Conservation (phyloP, 257 asterid genomes). For the Marsdenia floribunda region DNA sequence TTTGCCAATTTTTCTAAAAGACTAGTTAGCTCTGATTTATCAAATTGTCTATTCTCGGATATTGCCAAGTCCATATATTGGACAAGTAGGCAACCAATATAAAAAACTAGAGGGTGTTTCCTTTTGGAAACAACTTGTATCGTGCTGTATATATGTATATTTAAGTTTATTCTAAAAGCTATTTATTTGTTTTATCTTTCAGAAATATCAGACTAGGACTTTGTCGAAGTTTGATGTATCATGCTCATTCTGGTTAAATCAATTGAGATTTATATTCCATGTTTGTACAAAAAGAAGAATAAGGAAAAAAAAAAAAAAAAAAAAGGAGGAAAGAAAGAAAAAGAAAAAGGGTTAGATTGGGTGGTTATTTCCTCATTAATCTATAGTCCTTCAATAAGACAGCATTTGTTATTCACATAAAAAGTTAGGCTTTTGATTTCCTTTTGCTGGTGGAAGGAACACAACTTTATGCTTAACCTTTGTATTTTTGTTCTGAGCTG, state of each 20-base stretch:
- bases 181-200: not conserved
- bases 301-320: too few relatives aligned
- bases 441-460: not conserved
- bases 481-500: not conserved
- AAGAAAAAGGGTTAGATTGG: not conserved
- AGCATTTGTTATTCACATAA: not conserved
- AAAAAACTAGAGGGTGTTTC: not conserved
- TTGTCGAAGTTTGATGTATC: not conserved
- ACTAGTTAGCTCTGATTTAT: not conserved
- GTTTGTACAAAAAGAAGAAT: not conserved
- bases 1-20: not conserved
- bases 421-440: not conserved
- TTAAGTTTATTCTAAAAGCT: not conserved
- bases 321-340: too few relatives aligned
- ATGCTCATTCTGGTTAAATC: not conserved
- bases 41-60: not conserved
- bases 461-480: not conserved
- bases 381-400: not conserved
- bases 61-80: not conserved
- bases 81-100: not conserved
- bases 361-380: not conserved
- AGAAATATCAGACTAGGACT: not conserved
- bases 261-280: not conserved
- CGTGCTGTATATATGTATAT: too few relatives aligned
- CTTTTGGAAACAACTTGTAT: not conserved